phyloP scores from a whole-genome alignment of 2,329 filamentous ascomycete genomes.

The Xylaria sp. region DNA sequence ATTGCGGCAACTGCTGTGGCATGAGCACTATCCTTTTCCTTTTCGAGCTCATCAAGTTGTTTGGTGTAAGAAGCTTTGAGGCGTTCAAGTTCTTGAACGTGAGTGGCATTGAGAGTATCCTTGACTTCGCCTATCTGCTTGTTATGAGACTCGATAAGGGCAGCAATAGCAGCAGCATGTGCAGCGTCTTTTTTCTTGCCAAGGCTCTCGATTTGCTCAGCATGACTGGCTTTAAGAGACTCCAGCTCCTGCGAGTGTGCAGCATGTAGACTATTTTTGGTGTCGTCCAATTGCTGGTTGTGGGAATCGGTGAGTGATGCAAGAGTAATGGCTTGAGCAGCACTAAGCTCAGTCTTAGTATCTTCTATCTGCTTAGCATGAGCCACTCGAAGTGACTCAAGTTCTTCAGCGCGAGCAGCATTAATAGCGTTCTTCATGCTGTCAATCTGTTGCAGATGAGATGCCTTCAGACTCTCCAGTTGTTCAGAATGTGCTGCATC shows the following conservation, averaged over 20 bases:
- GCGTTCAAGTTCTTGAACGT: constrained; percentile 38
- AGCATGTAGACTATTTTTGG: constrained; percentile 33
- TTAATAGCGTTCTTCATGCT: constrained; percentile 37
- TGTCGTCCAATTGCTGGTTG: constrained; percentile 36
- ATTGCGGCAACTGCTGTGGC: constrained; percentile 44
- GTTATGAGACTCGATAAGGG: constrained; percentile 29
- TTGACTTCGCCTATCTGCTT: constrained; percentile 38
- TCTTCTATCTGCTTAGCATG: constrained; percentile 38
- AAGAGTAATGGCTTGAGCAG: constrained; percentile 41
- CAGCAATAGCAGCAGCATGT: constrained; percentile 41
- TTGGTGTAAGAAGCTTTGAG: constrained; percentile 35
- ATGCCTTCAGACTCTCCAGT: constrained; percentile 39
- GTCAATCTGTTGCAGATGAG: constrained; percentile 41
- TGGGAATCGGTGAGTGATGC: constrained; percentile 36
- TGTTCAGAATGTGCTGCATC: constrained; percentile 36
- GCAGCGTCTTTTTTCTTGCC: constrained; percentile 37
- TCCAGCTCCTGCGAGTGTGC: constrained; percentile 40
- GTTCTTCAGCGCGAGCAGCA: constrained; percentile 37
- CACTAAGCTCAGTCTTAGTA: constrained; percentile 35
- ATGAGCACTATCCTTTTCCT: constrained; percentile 38
- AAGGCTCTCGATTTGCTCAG: constrained; percentile 39
- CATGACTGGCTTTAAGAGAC: constrained; percentile 34
- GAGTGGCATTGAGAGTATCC: constrained; percentile 30
- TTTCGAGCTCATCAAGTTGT: constrained; percentile 41
- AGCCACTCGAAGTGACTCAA: constrained; percentile 40